Base-by-base conservation (phyloP, 1,284 basidiomycete species). In the Ustilago xerochloae region DNA sequence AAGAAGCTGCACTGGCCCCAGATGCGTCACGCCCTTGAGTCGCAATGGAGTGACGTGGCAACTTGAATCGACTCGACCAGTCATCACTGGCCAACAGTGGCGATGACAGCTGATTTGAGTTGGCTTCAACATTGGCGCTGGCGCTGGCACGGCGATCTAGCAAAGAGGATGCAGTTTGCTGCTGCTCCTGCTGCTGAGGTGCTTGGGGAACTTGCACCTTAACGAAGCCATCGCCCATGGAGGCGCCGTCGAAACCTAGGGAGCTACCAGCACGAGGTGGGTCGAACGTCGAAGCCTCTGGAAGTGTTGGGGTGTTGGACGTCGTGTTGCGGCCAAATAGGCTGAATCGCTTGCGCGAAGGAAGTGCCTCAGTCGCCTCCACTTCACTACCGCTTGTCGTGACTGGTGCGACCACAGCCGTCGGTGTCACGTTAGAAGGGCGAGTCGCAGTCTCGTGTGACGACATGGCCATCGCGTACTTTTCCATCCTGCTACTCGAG, bases 61-160 rank as follows among this genome's bases (percentile, higher is more conserved):
- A 36, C 30, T 52, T 58, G 56, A 69, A 69, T n/a, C 66, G 51
- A 7, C 50, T 69, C 55, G 60, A 51, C 66, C 66, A 69, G 28
- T 69, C 60, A 24, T 63, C 66, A 18, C 41, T 59, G 35, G 50
- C 26, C 46, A 57, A 18, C 46, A 55, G 22, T 33, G 66, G 47
- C 6, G 66, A 50, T 4, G 66, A 50, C 15, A 63, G 39, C 48
- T 45, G 57, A 28, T 38, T 43, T 32, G 61, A 57, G 45, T 49
- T 39, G 20, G 12, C 20, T 29, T n/a, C 41, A 12, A 29, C 45
- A 7, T 49, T 43, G n/a, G 41, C 38, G 15, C 49, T 46, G 16
- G 58, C 53, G 43, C 58, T 67, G 4, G 56, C 61, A 24, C 66
- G 66, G 15, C 61, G 66, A 28, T 63, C 66, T 16, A 63, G 51